Base-by-base conservation (phyloP, 805 yeast genomes). In the Ogataea nakhonphanomensis region DNA sequence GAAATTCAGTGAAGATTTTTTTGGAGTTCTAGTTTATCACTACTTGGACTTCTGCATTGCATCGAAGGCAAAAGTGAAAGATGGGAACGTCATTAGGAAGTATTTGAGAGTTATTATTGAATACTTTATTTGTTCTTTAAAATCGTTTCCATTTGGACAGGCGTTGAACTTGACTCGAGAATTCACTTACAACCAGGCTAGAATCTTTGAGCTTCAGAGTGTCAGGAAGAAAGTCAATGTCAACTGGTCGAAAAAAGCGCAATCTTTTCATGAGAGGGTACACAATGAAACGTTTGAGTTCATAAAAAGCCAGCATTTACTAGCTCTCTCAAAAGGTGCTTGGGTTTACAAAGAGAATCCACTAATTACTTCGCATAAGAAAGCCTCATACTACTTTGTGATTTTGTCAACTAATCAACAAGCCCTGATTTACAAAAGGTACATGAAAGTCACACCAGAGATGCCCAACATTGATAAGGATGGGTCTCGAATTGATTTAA, bases 291-390 rank as follows among this genome's bases (percentile, higher is more conserved):
- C 82, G 0, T 65, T 71, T 42, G 81, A 79, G 27, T 84, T 84
- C 57, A 88, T 86, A 11, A 74, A 76, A 42, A 89, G 84, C 57
- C 93, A 84, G 63, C 71, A 91, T 51, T 78, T 82, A 33, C 61
- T 84, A 42, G 81, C 79, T 54, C 62, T 87, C 35, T 78, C 87
- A 21, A 79, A 74, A 53, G 95, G 95, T 1, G 74, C 84, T 2
- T 87, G 95, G 95, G 90, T 84, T 10, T 82, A 70, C 55, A 72
- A 81, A 1, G 82, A 79, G 26, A 65, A 71, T 37, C 88, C 84
- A 20, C 44, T 45, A 3, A 24, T 43, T 8, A 42, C 42, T 33
- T 30, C 35, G 5, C 39, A 45, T 24, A 44, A 48, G 26, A 54
- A 49, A 25, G 45, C 53, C 25, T 66, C 67, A 8, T 50, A 45